phyloP scores from a whole-genome alignment of 2,329 filamentous ascomycete species.

The Orbilia quercus region DNA sequence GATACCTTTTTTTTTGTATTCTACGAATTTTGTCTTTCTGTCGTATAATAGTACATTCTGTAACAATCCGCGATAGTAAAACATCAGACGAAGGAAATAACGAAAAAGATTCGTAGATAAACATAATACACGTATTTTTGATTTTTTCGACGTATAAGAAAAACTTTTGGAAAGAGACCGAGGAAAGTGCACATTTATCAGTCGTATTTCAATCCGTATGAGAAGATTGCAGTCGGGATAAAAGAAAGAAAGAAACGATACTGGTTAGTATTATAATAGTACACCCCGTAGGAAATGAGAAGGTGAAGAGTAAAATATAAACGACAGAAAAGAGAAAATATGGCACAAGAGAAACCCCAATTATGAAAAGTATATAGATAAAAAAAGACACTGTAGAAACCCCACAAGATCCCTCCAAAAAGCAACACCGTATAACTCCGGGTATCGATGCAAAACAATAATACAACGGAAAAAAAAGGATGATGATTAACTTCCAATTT shows the following conservation, averaged over 20 bases:
- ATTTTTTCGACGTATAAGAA: too few relatives aligned
- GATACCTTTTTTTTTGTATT: too few relatives aligned
- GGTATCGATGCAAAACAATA: constrained; percentile 50
- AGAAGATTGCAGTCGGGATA: too few relatives aligned
- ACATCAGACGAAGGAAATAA: too few relatives aligned
- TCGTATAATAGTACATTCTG: too few relatives aligned
- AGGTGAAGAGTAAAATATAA: constrained; percentile 6
- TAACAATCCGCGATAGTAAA: too few relatives aligned
- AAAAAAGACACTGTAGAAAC: not conserved
- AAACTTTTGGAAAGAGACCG: not conserved
- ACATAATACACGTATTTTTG: too few relatives aligned
- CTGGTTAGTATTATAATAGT: constrained; percentile 26
- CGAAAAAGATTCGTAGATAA: too few relatives aligned
- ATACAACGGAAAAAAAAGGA: constrained; percentile 11
- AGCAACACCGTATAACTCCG: constrained; percentile 52
- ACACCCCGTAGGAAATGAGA: constrained; percentile 22
- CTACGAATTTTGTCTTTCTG: too few relatives aligned
- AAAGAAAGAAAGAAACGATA: constrained; percentile 9
- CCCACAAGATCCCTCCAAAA: constrained; percentile 31
- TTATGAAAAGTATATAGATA: constrained; percentile 30
- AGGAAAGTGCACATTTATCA: too few relatives aligned
- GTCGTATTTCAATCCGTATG: too few relatives aligned
- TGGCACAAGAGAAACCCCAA: not conserved
- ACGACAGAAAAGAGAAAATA: not conserved
- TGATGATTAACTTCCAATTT: constrained; percentile 32